Base-by-base conservation (phyloP, 2,329 filamentous ascomycete species). In the Myotisia sp. region DNA sequence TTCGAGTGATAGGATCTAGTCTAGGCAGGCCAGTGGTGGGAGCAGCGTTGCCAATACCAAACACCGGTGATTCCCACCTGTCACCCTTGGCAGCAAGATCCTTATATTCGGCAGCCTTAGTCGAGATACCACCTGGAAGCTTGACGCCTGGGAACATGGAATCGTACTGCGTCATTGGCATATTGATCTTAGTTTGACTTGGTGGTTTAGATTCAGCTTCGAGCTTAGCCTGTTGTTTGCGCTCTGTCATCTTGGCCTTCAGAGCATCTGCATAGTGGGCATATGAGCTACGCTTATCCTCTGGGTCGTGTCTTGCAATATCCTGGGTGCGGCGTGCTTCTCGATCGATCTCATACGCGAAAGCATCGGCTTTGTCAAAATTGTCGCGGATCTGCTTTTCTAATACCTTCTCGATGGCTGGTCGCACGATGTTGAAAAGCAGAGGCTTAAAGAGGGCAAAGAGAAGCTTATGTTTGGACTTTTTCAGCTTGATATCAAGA, bases 61-160 rank as follows among this genome's bases (percentile, higher is more conserved):
- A 98, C 50, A 98, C 75, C 6, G 87, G 84, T 41, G 81, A 92
- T 67, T 93, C 79, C 90, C 90, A 98, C 57, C 76, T 78, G 37
- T 93, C 81, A 34, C 90, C 90, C 72, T 90, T 84, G 45, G 66
- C 67, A 6, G 87, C 83, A 38, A 93, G 69, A 14, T 94, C 75
- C 63, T 76, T 83, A 70, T 92, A 95, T 59, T 93, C 84, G 16
- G 83, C 92, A 6, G 87, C 86, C 72, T 93, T 94, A 63, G 74
- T 77, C 47, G 81, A 90, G 55, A 94, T 87, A 36, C 85, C 86
- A 20, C 81, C 81, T 17, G 86, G 85, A 4, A 98, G 68, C 37
- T 76, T 70, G 52, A 98, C 77, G 53, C 87, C 67, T 51, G 83
- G 79, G 76, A 98, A 93, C 44, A 95, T 83, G 44, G 81, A 86